phyloP scores from a whole-genome alignment of 176 grass and related monocot species.

The Phoenix roebelenii region DNA sequence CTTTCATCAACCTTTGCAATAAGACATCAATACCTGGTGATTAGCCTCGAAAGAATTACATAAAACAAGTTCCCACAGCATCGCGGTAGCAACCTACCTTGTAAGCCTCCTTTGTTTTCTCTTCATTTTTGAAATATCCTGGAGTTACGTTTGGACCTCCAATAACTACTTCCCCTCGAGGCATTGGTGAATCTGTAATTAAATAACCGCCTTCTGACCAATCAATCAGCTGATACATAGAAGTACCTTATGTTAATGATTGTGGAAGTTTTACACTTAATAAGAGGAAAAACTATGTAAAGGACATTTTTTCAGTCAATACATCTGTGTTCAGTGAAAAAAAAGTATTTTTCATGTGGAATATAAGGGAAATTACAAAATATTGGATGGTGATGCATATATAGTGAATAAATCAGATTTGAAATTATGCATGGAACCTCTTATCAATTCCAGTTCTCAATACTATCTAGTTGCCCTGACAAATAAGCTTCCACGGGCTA shows the following conservation, averaged over 20 bases:
- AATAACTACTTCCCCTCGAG: constrained; percentile 86
- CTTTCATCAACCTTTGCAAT: constrained; percentile 62
- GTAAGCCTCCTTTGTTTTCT: constrained; percentile 94
- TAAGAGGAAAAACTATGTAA: too few relatives aligned
- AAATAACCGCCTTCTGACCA: constrained; percentile 88
- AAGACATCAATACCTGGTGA: constrained; percentile 1
- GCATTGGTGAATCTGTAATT: constrained; percentile 74
- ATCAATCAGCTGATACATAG: constrained; percentile 58
- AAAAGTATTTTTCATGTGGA: too few relatives aligned
- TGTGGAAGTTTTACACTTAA: too few relatives aligned
- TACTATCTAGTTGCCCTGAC: too few relatives aligned
- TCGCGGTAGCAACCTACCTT: constrained; percentile 34
- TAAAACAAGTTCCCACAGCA: neutral
- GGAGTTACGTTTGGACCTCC: constrained; percentile 84
- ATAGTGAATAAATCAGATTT: too few relatives aligned
- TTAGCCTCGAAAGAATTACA: constrained; percentile 1
- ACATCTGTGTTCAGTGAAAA: too few relatives aligned
- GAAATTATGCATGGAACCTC: too few relatives aligned
- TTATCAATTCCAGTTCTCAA: too few relatives aligned
- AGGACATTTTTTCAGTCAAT: too few relatives aligned
- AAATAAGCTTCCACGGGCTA: too few relatives aligned
- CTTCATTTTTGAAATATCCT: constrained; percentile 82
- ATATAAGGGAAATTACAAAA: too few relatives aligned
- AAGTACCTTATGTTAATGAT: constrained; percentile 20
- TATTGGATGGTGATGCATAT: too few relatives aligned